A percentile compares a stretch with the other conserved stretches of the same genome.
Conservation (phyloP, 805 yeast genomes). For the Ogataea naganishii region DNA sequence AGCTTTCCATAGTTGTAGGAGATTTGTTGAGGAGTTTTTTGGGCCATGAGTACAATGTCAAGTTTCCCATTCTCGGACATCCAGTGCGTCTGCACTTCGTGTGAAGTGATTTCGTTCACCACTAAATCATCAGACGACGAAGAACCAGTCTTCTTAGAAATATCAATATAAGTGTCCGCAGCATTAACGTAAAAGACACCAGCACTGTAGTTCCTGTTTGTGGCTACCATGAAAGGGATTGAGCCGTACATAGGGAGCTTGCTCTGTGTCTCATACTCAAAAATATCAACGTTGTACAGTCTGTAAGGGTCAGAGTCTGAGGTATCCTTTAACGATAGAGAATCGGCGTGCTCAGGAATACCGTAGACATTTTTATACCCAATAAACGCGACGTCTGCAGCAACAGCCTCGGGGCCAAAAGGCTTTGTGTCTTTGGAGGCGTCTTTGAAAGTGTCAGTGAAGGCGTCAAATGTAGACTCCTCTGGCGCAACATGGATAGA, state of each 20-base stretch:
- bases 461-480: constrained; percentile 61
- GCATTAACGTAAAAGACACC: constrained; percentile 90
- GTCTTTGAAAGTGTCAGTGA: constrained; percentile 64
- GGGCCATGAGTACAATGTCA: constrained; percentile 65
- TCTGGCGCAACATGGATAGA: constrained; percentile 38
- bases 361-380: constrained; percentile 70
- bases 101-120: too few relatives aligned
- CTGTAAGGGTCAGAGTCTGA: constrained; percentile 65
- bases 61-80: constrained; percentile 83
- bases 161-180: constrained; percentile 88
- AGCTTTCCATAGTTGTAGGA: constrained; percentile 53
- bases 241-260: constrained; percentile 92
- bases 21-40: constrained; percentile 43
- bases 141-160: constrained; percentile 30
- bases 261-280: constrained; percentile 82
- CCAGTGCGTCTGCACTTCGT: constrained; percentile 62
- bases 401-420: constrained; percentile 86
- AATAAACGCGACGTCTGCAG: constrained; percentile 60
- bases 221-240: constrained; percentile 79
- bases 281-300: constrained; percentile 86
- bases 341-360: constrained; percentile 94
- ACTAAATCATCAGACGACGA: too few relatives aligned
- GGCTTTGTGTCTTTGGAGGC: constrained; percentile 57
- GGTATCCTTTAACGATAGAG: constrained; percentile 68
- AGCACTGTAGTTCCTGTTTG: constrained; percentile 44